Evolutionary conservation across 306 rosid genomes (phyloP).

Genomic region (Castanopsis chinensis): DNA sequence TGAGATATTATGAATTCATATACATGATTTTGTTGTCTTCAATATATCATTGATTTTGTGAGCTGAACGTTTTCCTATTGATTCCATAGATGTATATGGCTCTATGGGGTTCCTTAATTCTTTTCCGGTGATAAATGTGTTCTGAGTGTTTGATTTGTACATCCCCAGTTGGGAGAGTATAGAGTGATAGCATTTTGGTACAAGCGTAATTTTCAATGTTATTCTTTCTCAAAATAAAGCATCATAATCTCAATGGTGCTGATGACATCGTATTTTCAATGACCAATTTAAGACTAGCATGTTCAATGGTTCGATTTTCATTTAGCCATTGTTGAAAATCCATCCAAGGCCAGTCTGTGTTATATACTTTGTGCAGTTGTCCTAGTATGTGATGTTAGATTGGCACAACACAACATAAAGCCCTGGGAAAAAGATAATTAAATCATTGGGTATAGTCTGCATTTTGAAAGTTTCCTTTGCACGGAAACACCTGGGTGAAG

Average conservation of each 20-base stretch:
- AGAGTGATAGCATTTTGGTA: not conserved
- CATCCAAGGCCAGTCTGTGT: not conserved
- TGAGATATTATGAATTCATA: conserved; percentile 21
- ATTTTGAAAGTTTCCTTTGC: not conserved
- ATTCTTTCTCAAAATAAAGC: not conserved
- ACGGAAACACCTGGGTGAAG: no score
- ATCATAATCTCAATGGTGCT: not conserved
- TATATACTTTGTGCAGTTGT: not conserved
- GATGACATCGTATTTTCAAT: not conserved
- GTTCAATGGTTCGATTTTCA: not conserved
- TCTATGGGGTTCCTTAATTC: not conserved
- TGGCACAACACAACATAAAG: not conserved
- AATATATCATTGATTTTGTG: not conserved
- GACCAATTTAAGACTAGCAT: not conserved
- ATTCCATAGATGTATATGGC: not conserved
- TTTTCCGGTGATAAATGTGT: not conserved
- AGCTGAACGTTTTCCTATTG: not conserved
- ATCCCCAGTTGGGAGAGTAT: not conserved
- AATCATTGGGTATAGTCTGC: not conserved
- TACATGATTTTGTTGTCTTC: not conserved
- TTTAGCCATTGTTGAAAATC: not conserved
- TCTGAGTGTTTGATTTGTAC: not conserved
- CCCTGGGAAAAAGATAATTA: not conserved
- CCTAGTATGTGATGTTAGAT: not conserved
- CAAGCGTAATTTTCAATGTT: not conserved